A percentile compares a stretch with the other conserved stretches of the same genome.
Evolutionary conservation across 352 stramenopile genomes (phyloP).

Genomic region (Globisporangium middletonii): DNA sequence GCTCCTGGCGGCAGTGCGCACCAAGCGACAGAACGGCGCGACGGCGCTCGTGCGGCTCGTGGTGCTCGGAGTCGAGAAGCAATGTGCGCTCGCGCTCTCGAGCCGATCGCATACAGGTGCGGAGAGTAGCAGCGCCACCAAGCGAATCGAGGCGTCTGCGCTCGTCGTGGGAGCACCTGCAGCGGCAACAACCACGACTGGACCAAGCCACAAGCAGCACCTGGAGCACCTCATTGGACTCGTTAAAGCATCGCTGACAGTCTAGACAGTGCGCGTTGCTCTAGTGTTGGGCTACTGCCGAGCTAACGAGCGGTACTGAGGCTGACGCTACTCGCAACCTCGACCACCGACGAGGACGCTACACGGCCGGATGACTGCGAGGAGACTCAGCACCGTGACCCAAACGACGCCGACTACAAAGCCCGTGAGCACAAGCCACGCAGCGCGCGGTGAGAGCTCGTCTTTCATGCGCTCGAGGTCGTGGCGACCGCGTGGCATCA

Average conservation of each 20-base stretch:
- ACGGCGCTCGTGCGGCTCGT: constrained; percentile 18
- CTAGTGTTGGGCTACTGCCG: not conserved
- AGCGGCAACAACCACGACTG: not conserved
- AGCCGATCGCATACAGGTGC: constrained; percentile 2
- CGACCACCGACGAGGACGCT: constrained; percentile 54
- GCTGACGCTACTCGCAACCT: constrained; percentile 27
- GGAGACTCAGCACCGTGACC: constrained; percentile 52
- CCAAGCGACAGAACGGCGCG: constrained; percentile 13
- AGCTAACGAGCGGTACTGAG: not conserved
- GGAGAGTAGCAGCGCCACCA: constrained; percentile 4
- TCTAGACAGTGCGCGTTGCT: not conserved
- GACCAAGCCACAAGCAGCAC: constrained; percentile 30
- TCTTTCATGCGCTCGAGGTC: constrained; percentile 50
- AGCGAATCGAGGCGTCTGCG: not conserved
- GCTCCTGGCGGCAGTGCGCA: not conserved
- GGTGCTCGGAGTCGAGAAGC: constrained; percentile 8
- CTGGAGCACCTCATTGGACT: constrained; percentile 49
- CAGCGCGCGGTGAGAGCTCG: constrained; percentile 36
- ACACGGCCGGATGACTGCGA: constrained; percentile 62
- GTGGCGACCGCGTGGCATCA: constrained; percentile 43
- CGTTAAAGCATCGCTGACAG: constrained; percentile 29
- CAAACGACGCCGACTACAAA: constrained; percentile 63
- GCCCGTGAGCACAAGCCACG: constrained; percentile 23
- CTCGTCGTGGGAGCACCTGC: not conserved
- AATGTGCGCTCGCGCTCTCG: constrained; percentile 4